Conservation (phyloP, 1,284 basidiomycete species). For the Puccinia triticina region DNA sequence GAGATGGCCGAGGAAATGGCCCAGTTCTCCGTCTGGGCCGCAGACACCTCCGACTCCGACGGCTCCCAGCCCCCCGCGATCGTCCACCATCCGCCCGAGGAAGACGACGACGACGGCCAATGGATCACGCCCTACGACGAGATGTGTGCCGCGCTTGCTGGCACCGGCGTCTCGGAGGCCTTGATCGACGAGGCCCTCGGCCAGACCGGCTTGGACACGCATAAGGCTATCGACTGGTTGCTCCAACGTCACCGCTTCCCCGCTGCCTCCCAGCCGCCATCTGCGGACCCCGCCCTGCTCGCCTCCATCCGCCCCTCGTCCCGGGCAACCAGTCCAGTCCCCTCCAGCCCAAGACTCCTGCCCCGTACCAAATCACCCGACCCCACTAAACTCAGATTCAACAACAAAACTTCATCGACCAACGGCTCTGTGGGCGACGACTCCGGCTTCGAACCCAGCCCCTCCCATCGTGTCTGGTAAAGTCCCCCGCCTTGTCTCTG, state of each 20-base stretch:
- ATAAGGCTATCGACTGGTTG: constrained; percentile 3
- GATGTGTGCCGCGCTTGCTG: background rate
- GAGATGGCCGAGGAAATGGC: constrained; percentile 33
- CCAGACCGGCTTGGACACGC: background rate
- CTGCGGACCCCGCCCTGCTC: background rate
- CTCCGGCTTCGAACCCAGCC: background rate
- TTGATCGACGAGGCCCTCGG: constrained; percentile 10
- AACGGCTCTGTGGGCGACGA: background rate
- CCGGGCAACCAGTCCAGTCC: background rate
- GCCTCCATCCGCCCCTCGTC: background rate
- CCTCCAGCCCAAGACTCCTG: background rate
- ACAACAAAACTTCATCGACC: background rate
- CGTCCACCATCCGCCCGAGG: constrained; percentile 6
- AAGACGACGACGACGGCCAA: background rate
- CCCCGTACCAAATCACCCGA: background rate
- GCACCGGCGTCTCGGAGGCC: background rate
- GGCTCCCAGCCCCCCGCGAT: constrained; percentile 2
- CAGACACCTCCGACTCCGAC: constrained; percentile 1
- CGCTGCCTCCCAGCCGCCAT: background rate
- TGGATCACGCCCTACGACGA: background rate
- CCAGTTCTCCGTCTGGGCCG: constrained; percentile 21
- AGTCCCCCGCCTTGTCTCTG: no score
- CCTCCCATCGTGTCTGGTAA: constrained; percentile 26
- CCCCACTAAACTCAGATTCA: no score
- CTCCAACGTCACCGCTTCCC: background rate